Conservation (phyloP, 2,329 filamentous ascomycete species). For the Trichophyton simii region DNA sequence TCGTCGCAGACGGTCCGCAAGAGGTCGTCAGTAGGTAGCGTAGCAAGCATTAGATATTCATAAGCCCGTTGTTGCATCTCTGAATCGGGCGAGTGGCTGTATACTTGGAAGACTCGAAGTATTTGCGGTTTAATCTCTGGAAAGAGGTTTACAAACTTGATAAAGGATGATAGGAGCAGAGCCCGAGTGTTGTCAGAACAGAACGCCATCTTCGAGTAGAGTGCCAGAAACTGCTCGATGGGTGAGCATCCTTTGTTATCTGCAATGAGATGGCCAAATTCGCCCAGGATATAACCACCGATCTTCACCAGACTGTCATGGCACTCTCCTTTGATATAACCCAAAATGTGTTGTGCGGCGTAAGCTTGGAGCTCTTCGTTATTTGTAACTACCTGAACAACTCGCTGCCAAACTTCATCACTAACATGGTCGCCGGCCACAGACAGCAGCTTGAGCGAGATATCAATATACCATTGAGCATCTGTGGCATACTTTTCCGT, state of each 20-base stretch:
- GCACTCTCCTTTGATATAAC: slow-evolving; percentile 85
- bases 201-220: slow-evolving; percentile 78
- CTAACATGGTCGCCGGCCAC: slow-evolving; percentile 98
- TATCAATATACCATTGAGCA: slow-evolving; percentile 98
- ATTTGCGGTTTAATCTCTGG: slow-evolving; percentile 96
- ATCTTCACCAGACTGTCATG: slow-evolving; percentile 98
- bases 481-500: slow-evolving; percentile 98
- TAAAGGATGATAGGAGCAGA: slow-evolving; percentile 86
- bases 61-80: slow-evolving; percentile 93
- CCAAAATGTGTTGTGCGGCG: slow-evolving; percentile 81
- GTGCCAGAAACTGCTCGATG: slow-evolving; percentile 89
- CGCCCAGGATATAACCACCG: slow-evolving; percentile 85
- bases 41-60: slow-evolving; percentile 81
- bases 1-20: slow-evolving; percentile 91
- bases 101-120: slow-evolving; percentile 75
- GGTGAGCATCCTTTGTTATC: slow-evolving; percentile 86
- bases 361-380: slow-evolving; percentile 97
- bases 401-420: slow-evolving; percentile 97
- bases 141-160: slow-evolving; percentile 97
- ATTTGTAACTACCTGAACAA: slow-evolving; percentile 98
- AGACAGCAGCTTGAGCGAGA: slow-evolving; percentile 82
- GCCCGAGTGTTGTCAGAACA: slow-evolving; percentile 83
- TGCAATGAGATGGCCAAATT: slow-evolving; percentile 93
- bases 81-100: slow-evolving; percentile 87
- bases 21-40: slow-evolving; percentile 76